These are phyloP conservation scores for Stagonosporopsis chrysanthemi DNA, from an alignment of 2,329 filamentous ascomycete species.

Conservation along the genomic window DNA sequence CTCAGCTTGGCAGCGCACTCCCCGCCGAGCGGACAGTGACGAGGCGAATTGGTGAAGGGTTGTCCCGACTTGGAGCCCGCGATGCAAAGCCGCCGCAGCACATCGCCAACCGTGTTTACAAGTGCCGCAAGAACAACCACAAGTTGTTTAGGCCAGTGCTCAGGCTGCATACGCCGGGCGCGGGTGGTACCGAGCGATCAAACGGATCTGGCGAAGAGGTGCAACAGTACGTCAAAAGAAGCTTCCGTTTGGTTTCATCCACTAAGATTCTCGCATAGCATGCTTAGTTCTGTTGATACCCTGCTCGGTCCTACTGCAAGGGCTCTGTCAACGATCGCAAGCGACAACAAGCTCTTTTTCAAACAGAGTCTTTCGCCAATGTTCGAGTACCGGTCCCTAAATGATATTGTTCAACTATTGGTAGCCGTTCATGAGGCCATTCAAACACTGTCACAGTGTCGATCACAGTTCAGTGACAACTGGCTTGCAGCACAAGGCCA, in stretches of 20 bases:
- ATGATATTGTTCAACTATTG: slow-evolving; percentile 38
- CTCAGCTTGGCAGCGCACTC: slow-evolving; percentile 34
- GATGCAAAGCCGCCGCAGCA: slow-evolving; percentile 32
- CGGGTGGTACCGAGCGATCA: slow-evolving; percentile 36
- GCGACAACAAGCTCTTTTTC: slow-evolving; percentile 46
- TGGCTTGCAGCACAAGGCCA: slow-evolving; percentile 44
- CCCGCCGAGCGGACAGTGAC: slow-evolving; percentile 32
- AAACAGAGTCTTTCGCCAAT: slow-evolving; percentile 40
- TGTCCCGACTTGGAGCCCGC: slow-evolving; percentile 33
- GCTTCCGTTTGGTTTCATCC: slow-evolving; percentile 42
- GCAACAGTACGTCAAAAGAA: slow-evolving; percentile 47
- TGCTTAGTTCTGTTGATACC: slow-evolving; percentile 40
- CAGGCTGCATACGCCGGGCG: slow-evolving; percentile 32
- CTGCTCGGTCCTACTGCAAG: slow-evolving; percentile 27
- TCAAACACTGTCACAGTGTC: slow-evolving; percentile 36
- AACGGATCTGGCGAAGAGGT: slow-evolving; percentile 43
- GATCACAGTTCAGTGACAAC: slow-evolving; percentile 37
- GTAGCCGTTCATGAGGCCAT: slow-evolving; percentile 44
- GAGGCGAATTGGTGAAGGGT: slow-evolving; percentile 38
- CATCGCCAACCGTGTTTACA: slow-evolving; percentile 34
- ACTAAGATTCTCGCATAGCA: slow-evolving; percentile 42
- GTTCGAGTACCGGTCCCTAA: slow-evolving; percentile 40
- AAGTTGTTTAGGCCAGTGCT: slow-evolving; percentile 26
- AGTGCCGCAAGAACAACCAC: slow-evolving; percentile 30
- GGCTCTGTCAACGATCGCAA: slow-evolving; percentile 41